phyloP scores from a whole-genome alignment of 2,329 filamentous ascomycete species.

The Penicillium sp. region DNA sequence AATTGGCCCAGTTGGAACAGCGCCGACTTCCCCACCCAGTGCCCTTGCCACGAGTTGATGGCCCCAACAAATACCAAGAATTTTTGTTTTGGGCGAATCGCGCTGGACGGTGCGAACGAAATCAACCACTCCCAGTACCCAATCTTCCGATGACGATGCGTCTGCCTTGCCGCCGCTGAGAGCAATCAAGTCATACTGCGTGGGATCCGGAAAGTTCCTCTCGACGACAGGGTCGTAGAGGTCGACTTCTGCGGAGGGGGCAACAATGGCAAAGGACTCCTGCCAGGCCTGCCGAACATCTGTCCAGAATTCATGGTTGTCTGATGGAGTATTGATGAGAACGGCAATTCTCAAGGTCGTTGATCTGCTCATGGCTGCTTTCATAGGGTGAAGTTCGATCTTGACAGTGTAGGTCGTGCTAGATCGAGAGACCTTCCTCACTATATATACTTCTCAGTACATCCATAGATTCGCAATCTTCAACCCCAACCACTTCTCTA shows the following conservation, averaged over 20 bases:
- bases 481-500: too few relatives aligned
- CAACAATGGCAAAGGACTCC: background rate
- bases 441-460: too few relatives aligned
- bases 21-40: conserved; percentile 35
- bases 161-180: conserved; percentile 45
- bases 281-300: conserved; percentile 6
- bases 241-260: conserved; percentile 14
- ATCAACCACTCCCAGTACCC: conserved; percentile 44
- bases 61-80: conserved; percentile 46
- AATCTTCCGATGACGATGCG: conserved; percentile 36
- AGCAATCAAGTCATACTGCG: conserved; percentile 45
- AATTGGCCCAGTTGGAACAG: conserved; percentile 29
- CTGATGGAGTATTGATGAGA: background rate
- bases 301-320: conserved; percentile 8
- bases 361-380: too few relatives aligned
- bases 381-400: too few relatives aligned
- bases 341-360: too few relatives aligned
- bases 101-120: conserved; percentile 38
- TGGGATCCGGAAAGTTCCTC: conserved; percentile 34
- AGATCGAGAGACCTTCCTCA: too few relatives aligned
- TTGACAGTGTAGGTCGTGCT: too few relatives aligned
- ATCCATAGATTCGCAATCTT: too few relatives aligned
- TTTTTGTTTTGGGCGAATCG: conserved; percentile 31
- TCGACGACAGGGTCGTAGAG: conserved; percentile 29
- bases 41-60: conserved; percentile 45